phyloP scores from a whole-genome alignment of 1,139 yeast species.

The Arxiozyma slooffiae region DNA sequence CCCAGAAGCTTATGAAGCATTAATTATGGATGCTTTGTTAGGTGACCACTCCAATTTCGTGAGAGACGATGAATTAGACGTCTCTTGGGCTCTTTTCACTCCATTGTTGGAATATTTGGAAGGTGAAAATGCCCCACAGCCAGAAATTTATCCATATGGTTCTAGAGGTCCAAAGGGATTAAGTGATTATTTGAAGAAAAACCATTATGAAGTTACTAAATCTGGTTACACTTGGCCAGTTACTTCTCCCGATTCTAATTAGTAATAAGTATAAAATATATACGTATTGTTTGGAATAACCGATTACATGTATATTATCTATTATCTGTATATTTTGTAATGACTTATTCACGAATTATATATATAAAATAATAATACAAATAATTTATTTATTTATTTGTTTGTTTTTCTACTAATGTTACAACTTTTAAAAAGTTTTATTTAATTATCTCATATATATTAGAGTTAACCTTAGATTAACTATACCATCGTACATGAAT shows the following conservation, averaged over 20 bases:
- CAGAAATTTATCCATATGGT: conserved; percentile 73
- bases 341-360: background rate
- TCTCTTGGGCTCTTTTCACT: conserved; percentile 86
- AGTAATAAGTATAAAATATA: background rate
- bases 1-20: conserved; percentile 79
- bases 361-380: too few relatives aligned
- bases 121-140: conserved; percentile 52
- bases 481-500: too few relatives aligned
- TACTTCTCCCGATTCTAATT: conserved; percentile 8
- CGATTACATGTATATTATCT: too few relatives aligned
- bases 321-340: background rate
- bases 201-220: conserved; percentile 3
- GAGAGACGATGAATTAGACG: conserved; percentile 87
- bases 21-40: conserved; percentile 1
- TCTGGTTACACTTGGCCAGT: conserved; percentile 11
- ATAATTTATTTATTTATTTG: too few relatives aligned
- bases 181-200: conserved; percentile 9
- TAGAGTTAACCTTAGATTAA: too few relatives aligned
- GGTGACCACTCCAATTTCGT: conserved; percentile 97
- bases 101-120: conserved; percentile 79
- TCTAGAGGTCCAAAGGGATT: conserved; percentile 76
- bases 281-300: background rate
- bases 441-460: background rate
- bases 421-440: background rate
- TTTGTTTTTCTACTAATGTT: background rate